These are phyloP conservation scores for Candida freyschussii DNA, from an alignment of 1,139 yeast species.

Conservation along the genomic window DNA sequence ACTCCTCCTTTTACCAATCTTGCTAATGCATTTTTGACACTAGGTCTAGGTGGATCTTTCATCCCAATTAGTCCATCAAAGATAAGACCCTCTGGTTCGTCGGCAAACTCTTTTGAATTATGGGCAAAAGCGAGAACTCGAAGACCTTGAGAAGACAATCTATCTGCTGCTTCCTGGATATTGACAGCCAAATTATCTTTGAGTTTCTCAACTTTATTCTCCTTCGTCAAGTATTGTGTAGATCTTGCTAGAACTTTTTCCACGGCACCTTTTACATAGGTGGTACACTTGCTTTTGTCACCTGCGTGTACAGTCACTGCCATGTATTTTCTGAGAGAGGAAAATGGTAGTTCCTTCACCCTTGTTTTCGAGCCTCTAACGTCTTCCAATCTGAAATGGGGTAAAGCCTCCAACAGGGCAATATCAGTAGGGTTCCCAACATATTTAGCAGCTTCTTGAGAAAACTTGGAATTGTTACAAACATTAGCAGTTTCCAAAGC, in stretches of 20 bases:
- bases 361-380: conserved; percentile 55
- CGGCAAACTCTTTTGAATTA: conserved; percentile 31
- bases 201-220: conserved; percentile 49
- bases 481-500: conserved; percentile 66
- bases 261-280: conserved; percentile 84
- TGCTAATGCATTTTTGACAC: conserved; percentile 68
- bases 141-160: conserved; percentile 76
- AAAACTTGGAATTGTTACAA: conserved; percentile 76
- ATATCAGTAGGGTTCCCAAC: conserved; percentile 94
- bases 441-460: conserved; percentile 63
- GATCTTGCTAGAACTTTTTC: conserved; percentile 69
- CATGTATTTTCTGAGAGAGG: conserved; percentile 83
- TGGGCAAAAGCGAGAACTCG: conserved; percentile 82
- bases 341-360: conserved; percentile 74
- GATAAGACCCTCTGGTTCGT: conserved; percentile 50
- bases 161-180: conserved; percentile 52
- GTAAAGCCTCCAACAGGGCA: conserved; percentile 73
- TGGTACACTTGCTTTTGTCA: conserved; percentile 54
- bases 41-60: conserved; percentile 95
- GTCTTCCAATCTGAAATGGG: conserved; percentile 70
- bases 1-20: conserved; percentile 86
- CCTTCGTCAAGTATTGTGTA: conserved; percentile 50
- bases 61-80: conserved; percentile 88
- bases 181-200: conserved; percentile 43
- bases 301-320: conserved; percentile 53